Base-by-base conservation (phyloP, 345 rosid genomes). In the Punica granatum region DNA sequence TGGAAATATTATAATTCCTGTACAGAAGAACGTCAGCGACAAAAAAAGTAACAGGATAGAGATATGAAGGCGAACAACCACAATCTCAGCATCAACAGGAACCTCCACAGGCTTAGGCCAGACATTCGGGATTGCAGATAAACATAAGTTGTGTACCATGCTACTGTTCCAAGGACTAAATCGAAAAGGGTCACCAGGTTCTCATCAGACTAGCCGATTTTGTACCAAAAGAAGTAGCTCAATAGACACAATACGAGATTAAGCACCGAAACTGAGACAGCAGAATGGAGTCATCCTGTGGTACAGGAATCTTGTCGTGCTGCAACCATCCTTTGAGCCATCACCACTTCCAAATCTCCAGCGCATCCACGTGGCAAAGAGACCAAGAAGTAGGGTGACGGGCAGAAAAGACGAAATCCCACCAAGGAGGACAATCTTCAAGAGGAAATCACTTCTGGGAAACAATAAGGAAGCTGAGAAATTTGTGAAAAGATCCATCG, bases 51-150 rank as follows among this genome's bases (percentile, higher is more conserved):
- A 74, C 79, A 84, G 31, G 85, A 82, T 65, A 84, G 41, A 46
- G 71, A 64, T 0, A 74, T 37, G 67, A 84, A 84, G 60, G 79
- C 72, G 1, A 73, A 80, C 84, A 80, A 86, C 88, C 85, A 84
- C 66, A 79, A 49, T 73, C 88, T 84, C 78, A 82, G 61, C 21
- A 73, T 62, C 65, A 74, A 26, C 0, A 80, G 78, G 39, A 82
- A 77, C 75, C 39, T 73, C 7, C 42, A 46, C 39, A 66, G 67
- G 26, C 64, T 60, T 25, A 69, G 75, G 68, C 53, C 56, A 13
- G 69, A 71, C 46, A 73, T 70, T 23, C 58, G 72, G 54, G 70
- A 35, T 34, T 76, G 67, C 62, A 86, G 60, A 68, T 75, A 79
- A 49, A 80, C 70, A 63, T 19, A 71, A 26, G 70, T 34, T 26